Conservation (phyloP, 1,284 basidiomycete species). For the Bjerkandera adusta region DNA sequence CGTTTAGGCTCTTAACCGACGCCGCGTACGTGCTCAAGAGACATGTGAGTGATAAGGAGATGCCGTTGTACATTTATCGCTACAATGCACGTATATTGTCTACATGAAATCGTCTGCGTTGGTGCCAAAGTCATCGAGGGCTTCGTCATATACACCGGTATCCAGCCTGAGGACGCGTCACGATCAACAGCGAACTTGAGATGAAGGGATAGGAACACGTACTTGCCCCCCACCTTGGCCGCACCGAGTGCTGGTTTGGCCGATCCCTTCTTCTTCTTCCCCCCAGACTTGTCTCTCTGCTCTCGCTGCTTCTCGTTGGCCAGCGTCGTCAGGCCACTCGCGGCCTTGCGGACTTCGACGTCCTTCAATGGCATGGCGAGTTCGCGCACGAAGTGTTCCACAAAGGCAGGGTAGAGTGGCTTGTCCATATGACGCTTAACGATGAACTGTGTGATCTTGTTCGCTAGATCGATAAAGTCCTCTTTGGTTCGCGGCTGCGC, state of each 20-base stretch:
- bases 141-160: conserved; percentile 80
- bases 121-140: conserved; percentile 79
- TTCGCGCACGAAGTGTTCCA: conserved; percentile 78
- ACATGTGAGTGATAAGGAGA: too few species aligned
- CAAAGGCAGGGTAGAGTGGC: conserved; percentile 78
- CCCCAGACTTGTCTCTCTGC: conserved; percentile 78
- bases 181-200: conserved; percentile 1
- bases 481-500: conserved; percentile 82
- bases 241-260: conserved; percentile 75
- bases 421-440: conserved; percentile 77
- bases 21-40: too few species aligned
- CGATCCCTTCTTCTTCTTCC: conserved; percentile 84
- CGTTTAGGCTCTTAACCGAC: too few species aligned
- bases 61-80: conserved; percentile 6
- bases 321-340: conserved; percentile 77
- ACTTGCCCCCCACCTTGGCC: conserved; percentile 66
- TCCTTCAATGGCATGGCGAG: conserved; percentile 77
- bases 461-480: conserved; percentile 76
- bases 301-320: conserved; percentile 95
- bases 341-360: conserved; percentile 86
- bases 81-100: conserved; percentile 15
- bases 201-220: conserved; percentile 27
- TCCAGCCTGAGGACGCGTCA: conserved; percentile 54
- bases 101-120: conserved; percentile 78
- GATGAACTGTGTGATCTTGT: conserved; percentile 69